Percentiles rank a stretch among this genome's conserved stretches.
Conservation (phyloP, 768 basidiomycete species). For the Symmetrospora coprosmae region DNA sequence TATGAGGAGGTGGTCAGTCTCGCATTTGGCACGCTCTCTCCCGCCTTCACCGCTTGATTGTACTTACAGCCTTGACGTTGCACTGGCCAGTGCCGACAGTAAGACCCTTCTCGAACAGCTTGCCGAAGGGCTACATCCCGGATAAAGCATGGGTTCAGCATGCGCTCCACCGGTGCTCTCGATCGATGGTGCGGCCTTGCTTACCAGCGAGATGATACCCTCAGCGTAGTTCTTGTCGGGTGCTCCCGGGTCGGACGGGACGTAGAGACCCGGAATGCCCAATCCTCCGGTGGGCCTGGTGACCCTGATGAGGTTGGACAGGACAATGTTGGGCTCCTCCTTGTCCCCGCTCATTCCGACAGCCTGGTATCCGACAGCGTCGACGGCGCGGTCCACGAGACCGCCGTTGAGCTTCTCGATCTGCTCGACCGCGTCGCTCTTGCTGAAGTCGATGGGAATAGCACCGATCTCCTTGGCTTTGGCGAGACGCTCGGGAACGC, state of each 20-base stretch:
- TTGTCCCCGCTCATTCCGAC: constrained; percentile 46
- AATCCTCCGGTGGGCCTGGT: constrained; percentile 48
- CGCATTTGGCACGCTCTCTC: constrained; percentile 39
- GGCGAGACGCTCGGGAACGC: constrained; percentile 45
- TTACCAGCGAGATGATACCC: constrained; percentile 46
- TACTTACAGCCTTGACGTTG: constrained; percentile 25
- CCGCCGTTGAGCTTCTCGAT: constrained; percentile 23
- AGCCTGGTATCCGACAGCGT: constrained; percentile 48
- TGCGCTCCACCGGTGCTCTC: too few species aligned
- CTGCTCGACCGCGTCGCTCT: constrained; percentile 27
- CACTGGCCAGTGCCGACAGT: constrained; percentile 47
- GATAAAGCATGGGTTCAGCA: too few species aligned
- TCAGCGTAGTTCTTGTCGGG: constrained; percentile 35
- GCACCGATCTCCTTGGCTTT: constrained; percentile 48
- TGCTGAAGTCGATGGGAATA: constrained; percentile 28
- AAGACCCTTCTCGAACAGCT: constrained; percentile 49
- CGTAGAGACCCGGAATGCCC: constrained; percentile 45
- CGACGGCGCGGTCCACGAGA: constrained; percentile 16
- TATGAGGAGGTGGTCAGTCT: too few species aligned
- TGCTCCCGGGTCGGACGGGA: constrained; percentile 48
- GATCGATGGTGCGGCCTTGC: too few species aligned
- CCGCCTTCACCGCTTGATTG: not conserved
- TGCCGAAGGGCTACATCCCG: constrained; percentile 45
- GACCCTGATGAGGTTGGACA: constrained; percentile 45
- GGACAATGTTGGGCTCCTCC: constrained; percentile 46